Base-by-base conservation (phyloP, 1,284 basidiomycete species). In the Tilletiaria anomala region DNA sequence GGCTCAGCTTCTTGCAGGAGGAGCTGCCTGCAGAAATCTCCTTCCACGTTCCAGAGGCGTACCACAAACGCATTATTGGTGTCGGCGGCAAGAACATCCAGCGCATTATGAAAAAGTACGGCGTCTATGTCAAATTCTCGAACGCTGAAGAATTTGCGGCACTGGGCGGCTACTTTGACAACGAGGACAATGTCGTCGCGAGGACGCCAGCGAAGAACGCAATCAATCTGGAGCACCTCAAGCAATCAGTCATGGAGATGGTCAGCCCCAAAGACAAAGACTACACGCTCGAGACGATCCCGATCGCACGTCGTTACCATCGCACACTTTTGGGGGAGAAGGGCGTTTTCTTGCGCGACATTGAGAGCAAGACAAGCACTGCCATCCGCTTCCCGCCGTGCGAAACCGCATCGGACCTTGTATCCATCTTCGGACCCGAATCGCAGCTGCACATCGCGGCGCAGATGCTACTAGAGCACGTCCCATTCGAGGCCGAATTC, bases 31-130 rank as follows among this genome's bases (percentile, higher is more conserved):
- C 93, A n/a, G 91, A 97, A 69, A 83, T 94, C 40, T 94, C 88
- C 18, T 97, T 97, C 77, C 89, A 96, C 70, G 88, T 97, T 6
- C 91, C 93, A 17, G 91, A 99, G 70, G 79, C 80, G 38, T 97
- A 96, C 68, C 91, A 97, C 73, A 97, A 97, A 71, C 83, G 93
- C 49, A 97, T 97, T 68, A 99, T 99, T 56, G 91, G 91, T 48
- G 91, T 96, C 19, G 91, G 88, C 33, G 91, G 91, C 22, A 83
- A 89, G 64, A 97, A 91, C 70, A 97, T 99, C 47, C 91, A 97
- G 69, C 78, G 87, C 47, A 97, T 97, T 69, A 99, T 99, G 91
- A 96, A 96, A 73, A 89, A 93, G 69, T 94, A 83, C 61, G 91
- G 91, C 22, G 91, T 96, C 19, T 97, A 96, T 70, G 93, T 99